Evolutionary conservation across 768 basidiomycete species (phyloP).

Genomic region (Boletales sp.): DNA sequence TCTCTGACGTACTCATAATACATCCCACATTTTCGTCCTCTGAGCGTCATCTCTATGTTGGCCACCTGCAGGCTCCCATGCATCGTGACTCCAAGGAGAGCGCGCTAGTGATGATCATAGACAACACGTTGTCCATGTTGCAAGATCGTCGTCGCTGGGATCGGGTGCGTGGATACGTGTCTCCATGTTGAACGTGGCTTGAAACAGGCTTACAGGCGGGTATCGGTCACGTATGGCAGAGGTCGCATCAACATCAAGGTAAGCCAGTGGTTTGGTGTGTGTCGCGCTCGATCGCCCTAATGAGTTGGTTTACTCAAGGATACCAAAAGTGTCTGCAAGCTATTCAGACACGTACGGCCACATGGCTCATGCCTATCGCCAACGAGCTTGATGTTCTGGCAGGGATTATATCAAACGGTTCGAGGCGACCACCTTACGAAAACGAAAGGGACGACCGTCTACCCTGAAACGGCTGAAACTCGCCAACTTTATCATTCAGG

Average conservation of each 20-base stretch:
- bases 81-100: conserved; percentile 26
- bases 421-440: conserved; percentile 12
- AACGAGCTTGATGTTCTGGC: conserved; percentile 38
- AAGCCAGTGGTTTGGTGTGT: neutral
- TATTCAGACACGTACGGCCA: conserved; percentile 46
- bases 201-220: conserved; percentile 18
- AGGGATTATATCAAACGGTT: conserved; percentile 25
- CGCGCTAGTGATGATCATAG: conserved; percentile 47
- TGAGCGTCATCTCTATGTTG: conserved; percentile 16
- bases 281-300: neutral
- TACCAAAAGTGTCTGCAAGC: conserved; percentile 30
- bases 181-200: neutral
- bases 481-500: too few relatives aligned
- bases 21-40: conserved; percentile 17
- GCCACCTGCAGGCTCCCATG: conserved; percentile 24
- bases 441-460: too few relatives aligned
- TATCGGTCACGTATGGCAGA: conserved; percentile 47
- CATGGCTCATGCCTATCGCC: conserved; percentile 46
- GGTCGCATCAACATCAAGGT: conserved; percentile 49
- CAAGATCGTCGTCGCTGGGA: conserved; percentile 39
- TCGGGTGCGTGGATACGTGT: conserved; percentile 36
- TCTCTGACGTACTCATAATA: conserved; percentile 19
- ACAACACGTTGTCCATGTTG: conserved; percentile 52
- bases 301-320: conserved; percentile 28
- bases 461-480: too few relatives aligned